Evolutionary conservation across 116 monocot genomes (phyloP), one percentile per base, ranked within the genome.

Genomic region (Papilionanthe hybrid): DNA sequence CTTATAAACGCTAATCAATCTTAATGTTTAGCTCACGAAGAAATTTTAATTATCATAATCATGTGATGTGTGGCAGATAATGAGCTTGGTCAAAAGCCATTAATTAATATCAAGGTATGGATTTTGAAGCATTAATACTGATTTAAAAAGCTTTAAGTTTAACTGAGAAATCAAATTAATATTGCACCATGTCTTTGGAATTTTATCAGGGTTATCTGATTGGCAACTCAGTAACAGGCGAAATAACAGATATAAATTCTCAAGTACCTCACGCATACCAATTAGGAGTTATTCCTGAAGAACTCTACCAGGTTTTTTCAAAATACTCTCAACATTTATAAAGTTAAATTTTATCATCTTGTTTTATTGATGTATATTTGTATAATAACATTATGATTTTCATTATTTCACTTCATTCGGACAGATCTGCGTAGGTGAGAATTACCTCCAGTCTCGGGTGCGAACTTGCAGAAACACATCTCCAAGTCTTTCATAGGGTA

Each of bases 251-350:
- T 23, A 0, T 23, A 7, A 78, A 45, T 60, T 78, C 42, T 12
- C 18, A 23, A 44, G 78, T 25, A 1, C 58, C 65, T 3, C 65
- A 47, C 27, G 60, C 78, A 23, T 44, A 65, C 44, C 65, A 65
- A 15, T 43, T 78, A 58, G 78, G 63, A 43, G 27, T 78, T 78
- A 78, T 78, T 43, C 25, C 78, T 42, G 58, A 63, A 10, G 65
- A 78, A 78, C 43, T 78, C 60, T 65, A 65, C 6, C 4, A 78
- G 78, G 78, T 78, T 20, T 49, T 37, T 65, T 20, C 5, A 19
- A 5, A 48, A 56, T 27, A 37, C 5, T 57, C 15, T 69, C 1
- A 53, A 4, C 53, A 17, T 53, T 15, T 15, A 53, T 53, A 53
- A 15, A 53, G 17, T 2, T n/a, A 4, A 53, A 17, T 53, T 17